These are phyloP conservation scores for Taiwanofungus camphoratus DNA, from an alignment of 1,284 basidiomycete species.

Conservation along the genomic window DNA sequence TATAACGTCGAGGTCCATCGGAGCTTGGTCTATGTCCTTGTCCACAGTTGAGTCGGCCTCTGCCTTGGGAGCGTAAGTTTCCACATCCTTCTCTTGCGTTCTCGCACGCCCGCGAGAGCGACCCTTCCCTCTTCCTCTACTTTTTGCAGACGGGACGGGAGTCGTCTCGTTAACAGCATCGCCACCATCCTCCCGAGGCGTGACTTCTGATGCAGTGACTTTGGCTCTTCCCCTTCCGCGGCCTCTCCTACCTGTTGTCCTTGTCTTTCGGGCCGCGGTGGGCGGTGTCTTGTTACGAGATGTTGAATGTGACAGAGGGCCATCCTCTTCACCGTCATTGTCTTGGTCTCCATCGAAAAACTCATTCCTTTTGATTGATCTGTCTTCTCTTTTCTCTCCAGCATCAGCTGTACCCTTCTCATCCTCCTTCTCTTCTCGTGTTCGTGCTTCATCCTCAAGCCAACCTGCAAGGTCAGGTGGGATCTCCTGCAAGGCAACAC, in stretches of 20 bases:
- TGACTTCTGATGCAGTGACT: slow-evolving; percentile 10
- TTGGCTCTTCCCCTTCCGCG: slow-evolving; percentile 14
- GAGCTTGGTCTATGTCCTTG: slow-evolving; percentile 1
- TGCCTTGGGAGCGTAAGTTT: slow-evolving; percentile 6
- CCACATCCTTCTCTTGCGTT: slow-evolving; percentile 18
- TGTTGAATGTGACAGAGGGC: slow-evolving; percentile 8
- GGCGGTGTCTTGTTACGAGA: slow-evolving; percentile 11
- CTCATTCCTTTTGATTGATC: slow-evolving; percentile 53
- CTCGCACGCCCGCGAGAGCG: slow-evolving; percentile 16
- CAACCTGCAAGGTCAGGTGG: slow-evolving; percentile 87
- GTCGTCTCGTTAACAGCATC: slow-evolving; percentile 16
- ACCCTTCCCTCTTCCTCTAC: slow-evolving; percentile 18
- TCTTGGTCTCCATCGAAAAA: slow-evolving; percentile 73
- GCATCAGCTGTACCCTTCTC: slow-evolving; percentile 49
- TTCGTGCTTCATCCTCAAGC: slow-evolving; percentile 72
- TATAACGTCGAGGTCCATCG: slow-evolving; percentile 6
- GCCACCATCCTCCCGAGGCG: slow-evolving; percentile 15
- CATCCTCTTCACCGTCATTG: slow-evolving; percentile 11
- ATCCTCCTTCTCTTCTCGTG: slow-evolving; percentile 68
- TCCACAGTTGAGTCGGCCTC: slow-evolving; percentile 3
- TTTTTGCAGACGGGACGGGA: slow-evolving; percentile 8
- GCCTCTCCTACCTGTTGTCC: slow-evolving; percentile 10
- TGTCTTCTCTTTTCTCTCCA: slow-evolving; percentile 52
- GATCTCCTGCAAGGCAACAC: slow-evolving; percentile 94
- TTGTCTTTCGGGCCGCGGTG: slow-evolving; percentile 8